Evolutionary conservation across 176 grass and related monocot genomes (phyloP).

Genomic region (Zea mays): Zm-B73-REFERENCE-NAM-5.0 NC_050105.1:112106501-112107000

Average conservation of each 20-base stretch:
- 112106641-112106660: too few species aligned
- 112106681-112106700: too few species aligned
- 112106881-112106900: neutral
- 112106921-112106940: neutral
- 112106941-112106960: neutral
- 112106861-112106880: neutral
- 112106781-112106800: neutral
- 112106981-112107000: neutral
- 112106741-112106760: neutral
- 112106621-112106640: too few species aligned
- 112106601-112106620: too few species aligned
- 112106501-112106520: neutral
- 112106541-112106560: neutral
- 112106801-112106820: conserved; percentile 1
- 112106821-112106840: neutral
- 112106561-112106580: too few species aligned
- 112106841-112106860: neutral
- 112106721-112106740: neutral
- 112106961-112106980: neutral
- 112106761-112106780: neutral
- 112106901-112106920: neutral
- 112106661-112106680: too few species aligned
- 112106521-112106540: conserved; percentile 1
- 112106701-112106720: neutral
- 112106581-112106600: too few species aligned